Percentiles rank a stretch among this genome's conserved stretches.
Conservation (phyloP, 2,329 filamentous ascomycete species). For the Colletotrichum tofieldiae region DNA sequence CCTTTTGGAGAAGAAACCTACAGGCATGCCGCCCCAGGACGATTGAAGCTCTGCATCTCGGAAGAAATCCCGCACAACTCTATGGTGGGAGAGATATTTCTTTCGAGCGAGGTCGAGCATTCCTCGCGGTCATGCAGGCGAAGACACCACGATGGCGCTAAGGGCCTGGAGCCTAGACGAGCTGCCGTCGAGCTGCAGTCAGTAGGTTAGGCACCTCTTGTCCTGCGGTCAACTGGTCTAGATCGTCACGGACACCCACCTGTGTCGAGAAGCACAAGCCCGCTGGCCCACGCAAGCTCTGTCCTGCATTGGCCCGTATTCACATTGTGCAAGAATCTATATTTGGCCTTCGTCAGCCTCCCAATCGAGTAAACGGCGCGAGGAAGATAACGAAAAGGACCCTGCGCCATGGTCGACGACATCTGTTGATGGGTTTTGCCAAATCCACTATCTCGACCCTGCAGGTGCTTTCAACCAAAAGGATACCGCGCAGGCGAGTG, state of each 20-base stretch:
- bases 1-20: not conserved
- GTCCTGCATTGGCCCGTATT: not conserved
- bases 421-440: not conserved
- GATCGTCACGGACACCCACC: conserved; percentile 11
- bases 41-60: not conserved
- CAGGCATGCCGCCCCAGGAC: not conserved
- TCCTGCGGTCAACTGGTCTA: conserved; percentile 18
- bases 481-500: not conserved
- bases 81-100: not conserved
- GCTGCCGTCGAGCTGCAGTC: not conserved
- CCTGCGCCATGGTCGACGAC: not conserved
- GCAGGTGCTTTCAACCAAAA: not conserved
- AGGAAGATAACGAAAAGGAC: not conserved
- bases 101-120: not conserved
- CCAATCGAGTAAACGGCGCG: conserved; percentile 19
- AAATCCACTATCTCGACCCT: not conserved
- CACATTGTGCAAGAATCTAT: not conserved
- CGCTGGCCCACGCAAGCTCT: not conserved
- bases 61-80: not conserved
- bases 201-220: not conserved
- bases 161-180: not conserved
- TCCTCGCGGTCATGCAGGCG: not conserved
- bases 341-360: not conserved
- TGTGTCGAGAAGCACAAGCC: not conserved
- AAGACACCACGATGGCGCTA: conserved; percentile 3